These are phyloP conservation scores for Pseudogymnoascus sp. DNA, from an alignment of 2,329 filamentous ascomycete species.

Conservation along the genomic window DNA sequence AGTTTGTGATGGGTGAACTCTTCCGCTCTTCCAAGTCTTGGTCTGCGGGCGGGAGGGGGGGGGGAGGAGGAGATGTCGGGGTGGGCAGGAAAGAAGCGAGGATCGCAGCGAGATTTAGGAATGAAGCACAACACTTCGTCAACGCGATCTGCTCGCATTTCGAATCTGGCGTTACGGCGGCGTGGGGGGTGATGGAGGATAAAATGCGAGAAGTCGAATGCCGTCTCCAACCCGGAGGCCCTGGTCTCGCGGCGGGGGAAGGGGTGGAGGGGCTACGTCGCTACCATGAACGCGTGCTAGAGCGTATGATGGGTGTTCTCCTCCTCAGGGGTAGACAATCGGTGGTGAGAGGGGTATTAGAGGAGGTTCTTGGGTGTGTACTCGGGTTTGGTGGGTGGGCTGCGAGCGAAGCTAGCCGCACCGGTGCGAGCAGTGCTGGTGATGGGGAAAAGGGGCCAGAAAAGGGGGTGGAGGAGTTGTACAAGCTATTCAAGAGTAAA, in stretches of 20 bases:
- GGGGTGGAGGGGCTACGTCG: constrained; percentile 61
- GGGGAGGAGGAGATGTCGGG: constrained; percentile 29
- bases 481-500: constrained; percentile 61
- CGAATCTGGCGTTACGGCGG: constrained; percentile 63
- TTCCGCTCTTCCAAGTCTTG: constrained; percentile 42
- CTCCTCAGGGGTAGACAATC: constrained; percentile 68
- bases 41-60: too few relatives aligned
- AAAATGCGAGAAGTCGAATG: constrained; percentile 57
- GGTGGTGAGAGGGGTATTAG: constrained; percentile 62
- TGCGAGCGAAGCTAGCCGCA: too few relatives aligned
- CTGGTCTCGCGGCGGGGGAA: constrained; percentile 31
- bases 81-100: constrained; percentile 31
- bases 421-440: constrained; percentile 31
- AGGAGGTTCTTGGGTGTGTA: constrained; percentile 68
- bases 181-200: constrained; percentile 63
- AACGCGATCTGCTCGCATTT: constrained; percentile 67
- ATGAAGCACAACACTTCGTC: constrained; percentile 75
- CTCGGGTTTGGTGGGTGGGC: constrained; percentile 56
- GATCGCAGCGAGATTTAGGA: constrained; percentile 49
- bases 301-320: constrained; percentile 65
- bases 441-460: constrained; percentile 31
- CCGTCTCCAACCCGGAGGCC: constrained; percentile 41
- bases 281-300: constrained; percentile 64
- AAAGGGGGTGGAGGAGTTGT: constrained; percentile 42
- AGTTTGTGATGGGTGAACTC: constrained; percentile 63